A percentile compares a stretch with the other conserved stretches of the same genome.
Conservation (phyloP, 192 early-diverging fungal species). For the Coemansia sp. region DNA sequence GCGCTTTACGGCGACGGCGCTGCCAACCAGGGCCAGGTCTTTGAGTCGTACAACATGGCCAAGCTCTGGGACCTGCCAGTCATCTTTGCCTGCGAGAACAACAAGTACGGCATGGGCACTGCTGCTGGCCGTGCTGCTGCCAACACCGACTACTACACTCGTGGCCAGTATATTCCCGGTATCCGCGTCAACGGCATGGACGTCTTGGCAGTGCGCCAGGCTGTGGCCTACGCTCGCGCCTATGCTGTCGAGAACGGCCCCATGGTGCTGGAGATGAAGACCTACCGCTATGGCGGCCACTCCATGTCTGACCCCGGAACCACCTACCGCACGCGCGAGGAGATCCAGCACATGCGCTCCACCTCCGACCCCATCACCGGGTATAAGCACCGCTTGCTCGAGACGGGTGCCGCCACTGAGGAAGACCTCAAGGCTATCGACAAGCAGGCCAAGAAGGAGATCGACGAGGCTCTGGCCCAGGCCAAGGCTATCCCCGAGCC, state of each 20-base stretch:
- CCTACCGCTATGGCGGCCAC: slow-evolving; percentile 99
- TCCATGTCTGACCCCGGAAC: slow-evolving; percentile 99
- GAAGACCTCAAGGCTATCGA: slow-evolving; percentile 92
- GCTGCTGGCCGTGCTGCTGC: slow-evolving; percentile 87
- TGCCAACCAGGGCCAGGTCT: slow-evolving; percentile 97
- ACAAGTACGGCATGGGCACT: slow-evolving; percentile 99
- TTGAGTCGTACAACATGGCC: slow-evolving; percentile 99
- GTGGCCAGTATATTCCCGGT: slow-evolving; percentile 97
- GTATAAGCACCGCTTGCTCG: slow-evolving; percentile 81
- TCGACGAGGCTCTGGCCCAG: slow-evolving; percentile 84
- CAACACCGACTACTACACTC: slow-evolving; percentile 91
- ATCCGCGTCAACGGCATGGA: slow-evolving; percentile 94
- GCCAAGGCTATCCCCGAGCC: slow-evolving; percentile 83
- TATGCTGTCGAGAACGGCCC: slow-evolving; percentile 84
- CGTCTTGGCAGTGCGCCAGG: slow-evolving; percentile 86
- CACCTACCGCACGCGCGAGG: slow-evolving; percentile 98
- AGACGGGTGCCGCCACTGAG: slow-evolving; percentile 70
- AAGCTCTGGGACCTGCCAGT: slow-evolving; percentile 94
- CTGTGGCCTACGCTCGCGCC: slow-evolving; percentile 82
- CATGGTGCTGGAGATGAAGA: slow-evolving; percentile 92
- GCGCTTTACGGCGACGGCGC: slow-evolving; percentile 97
- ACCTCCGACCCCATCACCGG: slow-evolving; percentile 93
- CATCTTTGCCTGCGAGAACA: slow-evolving; percentile 98
- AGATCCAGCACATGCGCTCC: slow-evolving; percentile 97
- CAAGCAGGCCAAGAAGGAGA: slow-evolving; percentile 82